A percentile compares a stretch with the other conserved stretches of the same genome.
These are phyloP conservation scores for Trichoderma gamsii DNA, from an alignment of 495 filamentous ascomycete genomes.

Conservation along the genomic window DNA sequence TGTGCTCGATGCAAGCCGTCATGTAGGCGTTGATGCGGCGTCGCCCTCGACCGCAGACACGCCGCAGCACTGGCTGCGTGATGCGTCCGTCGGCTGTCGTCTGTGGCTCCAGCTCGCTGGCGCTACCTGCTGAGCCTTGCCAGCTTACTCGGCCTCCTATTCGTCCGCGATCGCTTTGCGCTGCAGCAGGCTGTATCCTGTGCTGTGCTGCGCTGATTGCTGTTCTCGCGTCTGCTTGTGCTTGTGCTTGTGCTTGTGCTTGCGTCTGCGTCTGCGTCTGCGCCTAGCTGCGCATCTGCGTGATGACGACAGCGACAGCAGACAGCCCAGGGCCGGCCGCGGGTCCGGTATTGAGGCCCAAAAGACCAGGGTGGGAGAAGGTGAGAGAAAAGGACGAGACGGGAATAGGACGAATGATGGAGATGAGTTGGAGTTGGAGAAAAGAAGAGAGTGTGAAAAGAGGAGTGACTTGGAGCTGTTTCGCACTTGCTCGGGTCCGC, in stretches of 20 bases:
- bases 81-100: not conserved
- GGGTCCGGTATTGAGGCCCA: not conserved
- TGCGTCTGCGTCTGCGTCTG: not conserved
- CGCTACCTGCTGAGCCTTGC: not conserved
- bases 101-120: not conserved
- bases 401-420: not conserved
- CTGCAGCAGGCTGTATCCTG: not conserved
- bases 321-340: not conserved
- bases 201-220: not conserved
- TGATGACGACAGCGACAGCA: conserved; percentile 1
- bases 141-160: not conserved
- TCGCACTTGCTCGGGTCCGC: no score
- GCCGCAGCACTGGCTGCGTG: not conserved
- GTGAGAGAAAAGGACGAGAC: not conserved
- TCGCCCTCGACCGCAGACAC: not conserved
- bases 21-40: conserved; percentile 2
- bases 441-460: not conserved
- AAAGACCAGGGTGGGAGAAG: not conserved
- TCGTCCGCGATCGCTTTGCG: not conserved
- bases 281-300: not conserved
- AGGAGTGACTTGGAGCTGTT: not conserved
- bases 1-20: not conserved
- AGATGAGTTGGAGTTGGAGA: not conserved
- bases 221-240: not conserved
- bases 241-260: not conserved